Evolutionary conservation across 2,329 filamentous ascomycete species (phyloP).

Genomic region (Coniochaeta sp.): DNA sequence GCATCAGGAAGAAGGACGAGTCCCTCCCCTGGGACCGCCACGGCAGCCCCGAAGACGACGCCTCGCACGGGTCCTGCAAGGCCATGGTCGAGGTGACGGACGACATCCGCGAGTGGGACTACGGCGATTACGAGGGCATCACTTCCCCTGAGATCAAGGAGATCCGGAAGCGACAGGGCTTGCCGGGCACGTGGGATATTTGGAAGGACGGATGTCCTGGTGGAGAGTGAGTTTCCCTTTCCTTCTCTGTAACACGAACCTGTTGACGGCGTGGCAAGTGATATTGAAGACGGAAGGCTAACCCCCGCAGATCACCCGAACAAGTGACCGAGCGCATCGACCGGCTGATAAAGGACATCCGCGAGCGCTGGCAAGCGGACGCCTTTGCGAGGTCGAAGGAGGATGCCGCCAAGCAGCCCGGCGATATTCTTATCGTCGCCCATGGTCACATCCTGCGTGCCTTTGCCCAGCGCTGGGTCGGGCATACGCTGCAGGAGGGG

Average conservation of each 20-base stretch:
- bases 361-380: slow-evolving; percentile 55
- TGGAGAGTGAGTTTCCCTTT: slow-evolving; percentile 59
- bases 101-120: slow-evolving; percentile 79
- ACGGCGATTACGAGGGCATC: slow-evolving; percentile 80
- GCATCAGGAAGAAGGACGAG: slow-evolving; percentile 57
- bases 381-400: slow-evolving; percentile 47
- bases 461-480: slow-evolving; percentile 81
- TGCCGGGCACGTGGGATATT: slow-evolving; percentile 65
- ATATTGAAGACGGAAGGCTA: no score
- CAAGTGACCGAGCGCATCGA: slow-evolving; percentile 71
- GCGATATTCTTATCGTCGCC: slow-evolving; percentile 76
- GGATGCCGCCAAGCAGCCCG: slow-evolving; percentile 18
- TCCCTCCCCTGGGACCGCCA: slow-evolving; percentile 63
- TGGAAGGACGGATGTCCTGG: slow-evolving; percentile 84
- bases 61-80: slow-evolving; percentile 34
- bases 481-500: slow-evolving; percentile 65
- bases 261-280: no score
- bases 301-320: slow-evolving; percentile 61
- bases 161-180: slow-evolving; percentile 48
- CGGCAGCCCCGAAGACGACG: slow-evolving; percentile 27
- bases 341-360: slow-evolving; percentile 66
- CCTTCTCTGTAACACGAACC: no score
- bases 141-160: slow-evolving; percentile 62
- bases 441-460: slow-evolving; percentile 86
- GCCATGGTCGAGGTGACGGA: slow-evolving; percentile 62